phyloP scores from a whole-genome alignment of 768 basidiomycete genomes.

The Antrodiella citrinella region DNA sequence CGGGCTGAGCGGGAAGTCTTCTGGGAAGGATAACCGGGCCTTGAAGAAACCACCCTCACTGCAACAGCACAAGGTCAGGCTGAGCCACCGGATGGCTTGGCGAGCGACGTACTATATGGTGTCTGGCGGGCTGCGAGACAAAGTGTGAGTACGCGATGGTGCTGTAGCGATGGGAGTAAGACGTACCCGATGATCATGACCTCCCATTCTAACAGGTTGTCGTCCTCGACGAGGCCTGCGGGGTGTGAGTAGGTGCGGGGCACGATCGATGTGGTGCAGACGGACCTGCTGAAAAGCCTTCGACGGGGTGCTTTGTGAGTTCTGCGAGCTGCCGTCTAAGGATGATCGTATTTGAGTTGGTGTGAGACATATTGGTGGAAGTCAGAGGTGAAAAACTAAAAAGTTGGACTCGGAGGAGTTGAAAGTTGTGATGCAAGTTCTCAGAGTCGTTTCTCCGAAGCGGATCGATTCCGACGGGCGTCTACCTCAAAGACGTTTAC shows the following conservation, averaged over 20 bases:
- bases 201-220: conserved; percentile 96
- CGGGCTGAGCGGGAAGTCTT: conserved; percentile 83
- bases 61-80: conserved; percentile 14
- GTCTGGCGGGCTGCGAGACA: conserved; percentile 65
- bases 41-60: conserved; percentile 97
- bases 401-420: too few species aligned
- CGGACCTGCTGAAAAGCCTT: conserved; percentile 92
- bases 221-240: conserved; percentile 86
- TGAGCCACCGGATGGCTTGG: conserved; percentile 3
- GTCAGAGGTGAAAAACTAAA: neutral
- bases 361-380: neutral
- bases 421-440: neutral
- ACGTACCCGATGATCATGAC: conserved; percentile 87
- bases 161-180: neutral
- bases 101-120: conserved; percentile 72
- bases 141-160: neutral
- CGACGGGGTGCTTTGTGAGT: conserved; percentile 87
- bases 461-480: neutral
- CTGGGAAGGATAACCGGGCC: conserved; percentile 81
- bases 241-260: conserved; percentile 17
- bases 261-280: conserved; percentile 7
- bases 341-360: conserved; percentile 38
- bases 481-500: neutral
- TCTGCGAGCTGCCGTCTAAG: conserved; percentile 76
- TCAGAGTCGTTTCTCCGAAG: too few species aligned